These are phyloP conservation scores for Cardamine chenopodiifolia DNA, from an alignment of 345 rosid genomes.

Conservation along the genomic window DNA sequence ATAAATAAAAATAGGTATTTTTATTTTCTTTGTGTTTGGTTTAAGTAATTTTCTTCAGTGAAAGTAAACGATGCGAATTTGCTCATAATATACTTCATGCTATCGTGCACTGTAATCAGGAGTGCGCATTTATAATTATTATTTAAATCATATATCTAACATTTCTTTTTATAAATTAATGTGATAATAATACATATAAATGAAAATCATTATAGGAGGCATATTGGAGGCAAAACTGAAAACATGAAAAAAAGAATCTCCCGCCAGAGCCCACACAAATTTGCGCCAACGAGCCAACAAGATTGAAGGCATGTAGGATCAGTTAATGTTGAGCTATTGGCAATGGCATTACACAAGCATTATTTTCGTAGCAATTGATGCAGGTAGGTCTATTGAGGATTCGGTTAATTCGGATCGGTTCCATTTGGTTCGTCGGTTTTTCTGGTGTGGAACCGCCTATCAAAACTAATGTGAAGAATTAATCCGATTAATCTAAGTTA, in stretches of 20 bases:
- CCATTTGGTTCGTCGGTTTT: too few species aligned
- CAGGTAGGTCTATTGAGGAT: not conserved
- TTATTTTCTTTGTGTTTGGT: conserved; percentile 9
- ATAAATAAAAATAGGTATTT: conserved; percentile 23
- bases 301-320: not conserved
- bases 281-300: conserved; percentile 5
- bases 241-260: conserved; percentile 21
- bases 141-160: conserved; percentile 1
- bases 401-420: too few species aligned
- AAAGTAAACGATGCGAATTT: conserved; percentile 44
- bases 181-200: not conserved
- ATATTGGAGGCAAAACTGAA: conserved; percentile 29
- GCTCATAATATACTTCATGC: conserved; percentile 33
- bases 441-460: too few species aligned
- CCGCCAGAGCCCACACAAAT: conserved; percentile 30
- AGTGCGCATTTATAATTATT: conserved; percentile 23
- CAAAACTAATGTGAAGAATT: too few species aligned
- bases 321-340: not conserved
- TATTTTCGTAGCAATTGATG: not conserved
- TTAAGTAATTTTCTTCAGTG: conserved; percentile 34
- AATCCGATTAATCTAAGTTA: too few species aligned
- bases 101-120: conserved; percentile 41
- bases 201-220: not conserved
- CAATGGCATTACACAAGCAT: not conserved
- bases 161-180: conserved; percentile 5